Base-by-base conservation (phyloP, 2,329 filamentous ascomycete genomes). In the Salinomyces thailandicus region DNA sequence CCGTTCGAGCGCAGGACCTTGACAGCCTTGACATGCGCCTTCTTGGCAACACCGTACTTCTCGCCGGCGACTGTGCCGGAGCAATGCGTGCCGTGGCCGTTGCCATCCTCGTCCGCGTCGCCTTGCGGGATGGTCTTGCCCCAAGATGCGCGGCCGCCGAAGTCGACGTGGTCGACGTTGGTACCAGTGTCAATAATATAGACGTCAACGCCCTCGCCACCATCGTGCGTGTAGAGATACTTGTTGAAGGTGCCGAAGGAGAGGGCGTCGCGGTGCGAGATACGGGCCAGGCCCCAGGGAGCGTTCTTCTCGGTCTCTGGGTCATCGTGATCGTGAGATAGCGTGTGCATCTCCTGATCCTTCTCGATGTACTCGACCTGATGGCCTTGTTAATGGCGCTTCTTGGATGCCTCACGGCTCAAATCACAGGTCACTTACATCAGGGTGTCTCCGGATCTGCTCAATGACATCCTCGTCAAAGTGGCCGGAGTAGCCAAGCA, bases 21-120 rank as follows among this genome's bases (percentile, higher is more conserved):
- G 72, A 98, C 87, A 48, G 91, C 91, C 58, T 93, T 87, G 63
- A 98, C 72, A 53, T 85, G 79, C 59, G 93, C 91, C 77, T 96
- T 95, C 81, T 98, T 98, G 62, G 91, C 89, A 47, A 98, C 91
- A 76, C 91, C 91, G 61, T 94, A 98, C 73, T 94, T 95, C 78
- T 91, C 93, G 61, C 93, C 91, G 49, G 84, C 91, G 55, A 98
- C 81, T 45, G 93, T 98, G 54, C 91, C 91, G 47, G 91, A 96
- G 79, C 91, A 98, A 75, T 98, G 91, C 57, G 91, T 98, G 55
- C 91, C 91, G 72, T 98, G 91, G 45, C 91, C 91, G 56, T 98
- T 98, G 63, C 91, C 91, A 67, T 98, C 91, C 52, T 76, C 72
- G 59, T 98, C 91, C 34, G 73, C 79, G 59, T 98, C 87, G 44